These are phyloP conservation scores for Carex kokanica DNA, from an alignment of 176 grass and related monocot species.

Conservation along the genomic window DNA sequence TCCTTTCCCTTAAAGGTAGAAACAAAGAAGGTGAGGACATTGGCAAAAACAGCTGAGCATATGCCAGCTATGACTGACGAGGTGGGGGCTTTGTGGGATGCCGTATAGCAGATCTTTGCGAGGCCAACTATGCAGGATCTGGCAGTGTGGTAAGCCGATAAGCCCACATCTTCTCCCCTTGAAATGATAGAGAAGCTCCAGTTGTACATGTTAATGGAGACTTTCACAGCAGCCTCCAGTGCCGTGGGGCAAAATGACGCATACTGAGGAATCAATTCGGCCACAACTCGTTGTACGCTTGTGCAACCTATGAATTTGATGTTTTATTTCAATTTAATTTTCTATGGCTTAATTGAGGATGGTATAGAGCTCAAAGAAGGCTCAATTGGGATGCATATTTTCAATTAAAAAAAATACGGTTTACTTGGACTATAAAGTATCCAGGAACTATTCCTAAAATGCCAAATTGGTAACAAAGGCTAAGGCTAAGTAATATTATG, in stretches of 20 bases:
- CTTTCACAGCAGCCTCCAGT: slow-evolving; percentile 76
- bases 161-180: slow-evolving; percentile 46
- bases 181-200: slow-evolving; percentile 61
- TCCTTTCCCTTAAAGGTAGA: slow-evolving; percentile 85
- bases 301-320: slow-evolving; percentile 47
- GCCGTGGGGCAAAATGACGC: slow-evolving; percentile 77
- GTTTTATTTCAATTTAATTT: not conserved
- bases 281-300: slow-evolving; percentile 67
- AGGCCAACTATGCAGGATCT: slow-evolving; percentile 76
- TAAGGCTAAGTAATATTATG: not conserved
- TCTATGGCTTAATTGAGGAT: not conserved
- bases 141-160: slow-evolving; percentile 56
- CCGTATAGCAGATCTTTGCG: slow-evolving; percentile 69
- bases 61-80: slow-evolving; percentile 80
- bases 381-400: not conserved
- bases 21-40: slow-evolving; percentile 72
- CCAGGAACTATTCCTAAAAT: not conserved
- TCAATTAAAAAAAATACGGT: not conserved
- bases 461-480: not conserved
- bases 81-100: slow-evolving; percentile 68
- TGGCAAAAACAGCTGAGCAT: slow-evolving; percentile 64
- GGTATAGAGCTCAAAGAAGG: not conserved
- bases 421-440: not conserved
- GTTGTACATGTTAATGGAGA: slow-evolving; percentile 88
- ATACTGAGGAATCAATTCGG: slow-evolving; percentile 85